Evolutionary conservation across 805 yeast species (phyloP), one percentile per base, ranked within the genome.

Genomic region (Teunomyces gatunensis): DNA sequence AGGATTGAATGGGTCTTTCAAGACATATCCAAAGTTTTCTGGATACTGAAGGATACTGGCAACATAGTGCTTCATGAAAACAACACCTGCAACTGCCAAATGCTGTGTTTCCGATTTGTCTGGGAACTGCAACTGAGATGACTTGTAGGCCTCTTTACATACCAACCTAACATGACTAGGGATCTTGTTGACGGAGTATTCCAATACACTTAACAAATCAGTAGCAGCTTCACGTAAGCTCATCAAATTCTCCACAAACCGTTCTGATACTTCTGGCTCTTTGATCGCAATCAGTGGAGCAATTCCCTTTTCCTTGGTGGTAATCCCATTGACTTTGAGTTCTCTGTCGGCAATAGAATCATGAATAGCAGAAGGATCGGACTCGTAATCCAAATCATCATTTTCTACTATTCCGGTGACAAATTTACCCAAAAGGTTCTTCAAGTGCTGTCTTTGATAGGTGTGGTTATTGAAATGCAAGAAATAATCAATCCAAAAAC

Each of bases 171-270:
- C 62, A 51, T 72, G 76, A 17, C 62, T 47, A 12, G 78, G 78
- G 11, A 72, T 39, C 7, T 57, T 58, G 1, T 69, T 68, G 12
- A 82, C 58, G 28, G 67, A 65, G 2, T 60, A 62, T 21, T 75
- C 77, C 20, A 90, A 57, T 0, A 78, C 57, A 15, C 78, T 78
- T 55, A 89, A 71, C 7, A 87, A 68, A 47, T 81, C 80, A 21
- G 85, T 79, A 0, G 89, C 72, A 39, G 77, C 73, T 52, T 87
- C 96, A 63, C 98, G 79, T 45, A 94, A 67, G 18, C 71, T 70
- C 64, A 87, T 87, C 57, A 94, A 69, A 55, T 94, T 91, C 30
- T 74, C 65, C 29, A 94, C 84, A 62, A 89, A 94, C 37, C 75
- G 74, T 0, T 68, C 65, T 29, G 94, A 78, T 0, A 92, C 89